Base-by-base conservation (phyloP, 768 basidiomycete genomes). In the Boletus subcaerulescens region DNA sequence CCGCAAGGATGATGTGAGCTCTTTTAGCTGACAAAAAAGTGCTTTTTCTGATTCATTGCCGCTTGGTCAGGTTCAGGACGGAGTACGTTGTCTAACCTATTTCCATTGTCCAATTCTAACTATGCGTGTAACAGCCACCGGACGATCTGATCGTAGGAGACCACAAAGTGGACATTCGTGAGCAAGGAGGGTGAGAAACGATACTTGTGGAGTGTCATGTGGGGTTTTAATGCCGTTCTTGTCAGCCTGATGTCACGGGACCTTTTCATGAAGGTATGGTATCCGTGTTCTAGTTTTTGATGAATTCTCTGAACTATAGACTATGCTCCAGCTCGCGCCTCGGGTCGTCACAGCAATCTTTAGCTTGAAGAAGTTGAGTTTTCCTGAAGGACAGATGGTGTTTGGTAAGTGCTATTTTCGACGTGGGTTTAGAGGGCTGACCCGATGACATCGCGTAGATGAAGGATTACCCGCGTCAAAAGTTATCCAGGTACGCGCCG, bases 271-370 rank as follows among this genome's bases (percentile, higher is more conserved):
- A 58, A 57, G 61, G 67, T 67, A 45, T 48, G 48, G 17, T 40
- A 8, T 12, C 43, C 11, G 17, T 24, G 20, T 26, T 32, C 11
- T 56, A 2, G 45, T 29, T 48, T 5, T 42, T 6, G 39, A 47
- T 4, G n/a, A 38, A 42, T 29, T 70, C 68, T 33, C 56, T 75
- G 13, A 33, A 24, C 29, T 11, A 13, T 11, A 13, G 18, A 38
- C 9, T 15, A 10, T 4, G 6, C 42, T 41, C 20, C 13, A 81
- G 80, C 74, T 77, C 29, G 76, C 75, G 4, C 74, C 80, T 26
- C 65, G 66, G 29, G 71, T 80, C 22, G 59, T 85, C 20, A 69
- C 73, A 3, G 70, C 67, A 7, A 74, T 86, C 40, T 76, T 84
- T 53, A 68, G 68, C 32, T 66, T 81, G 53, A 74, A 76, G 48